Evolutionary conservation across 139 green algal species (phyloP), one percentile per base, ranked within the genome.

Genomic region (Trebouxia sp.): DNA sequence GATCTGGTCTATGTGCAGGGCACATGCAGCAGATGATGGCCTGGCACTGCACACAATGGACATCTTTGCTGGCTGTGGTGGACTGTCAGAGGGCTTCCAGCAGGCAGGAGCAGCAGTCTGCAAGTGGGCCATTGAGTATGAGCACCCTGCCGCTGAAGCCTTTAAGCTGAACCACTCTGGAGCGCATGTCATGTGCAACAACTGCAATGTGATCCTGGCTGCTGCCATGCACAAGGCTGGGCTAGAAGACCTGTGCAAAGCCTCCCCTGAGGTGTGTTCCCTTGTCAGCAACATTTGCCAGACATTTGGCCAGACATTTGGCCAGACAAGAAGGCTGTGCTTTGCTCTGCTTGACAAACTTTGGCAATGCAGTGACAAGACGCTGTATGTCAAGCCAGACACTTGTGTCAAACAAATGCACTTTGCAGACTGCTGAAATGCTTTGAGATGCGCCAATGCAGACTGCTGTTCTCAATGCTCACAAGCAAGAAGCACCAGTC

Each of bases 121-220:
- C 43, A 93, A 92, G 78, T 99, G 96, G 96, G 96, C 93, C 48
- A 95, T 99, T 43, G 96, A 99, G 91, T 99, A 98, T 75, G 95
- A 98, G 86, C 42, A 75, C 20, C 87, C 91, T 3, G 96, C 96
- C 53, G 93, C 96, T 6, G 90, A 97, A 43, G 93, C 96, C 37
- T 99, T 97, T 88, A 79, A 90, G 79, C 83, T 96, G 22, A 98
- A 98, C 89, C 90, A 98, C 86, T 92, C 93, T 28, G 65, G 65
- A 1, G 92, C 94, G 0, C 80, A 85, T 30, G 87, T 94, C 39
- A 96, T 96, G 81, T 94, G 88, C 87, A 83, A 92, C 84, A 98
- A 98, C 88, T 97, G 94, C 93, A 98, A 98, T 83, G 94, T 97
- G 53, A 86, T 98, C 79, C 88, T 98, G 47, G 47, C 88, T 56